phyloP scores from a whole-genome alignment of 441 rosid genomes.

The Croton laevigatus region DNA sequence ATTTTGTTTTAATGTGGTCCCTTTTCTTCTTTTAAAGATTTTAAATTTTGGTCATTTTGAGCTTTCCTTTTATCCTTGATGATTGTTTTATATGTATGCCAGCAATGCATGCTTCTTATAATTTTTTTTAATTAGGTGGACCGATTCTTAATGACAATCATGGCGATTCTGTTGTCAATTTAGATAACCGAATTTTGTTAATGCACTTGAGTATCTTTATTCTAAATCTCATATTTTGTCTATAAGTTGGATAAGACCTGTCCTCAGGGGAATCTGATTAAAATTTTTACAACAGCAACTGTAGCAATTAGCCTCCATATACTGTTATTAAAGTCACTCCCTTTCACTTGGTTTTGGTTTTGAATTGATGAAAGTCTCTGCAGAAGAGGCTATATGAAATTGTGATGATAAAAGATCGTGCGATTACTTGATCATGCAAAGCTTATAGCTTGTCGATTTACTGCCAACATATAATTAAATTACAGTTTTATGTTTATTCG shows the following conservation, averaged over 20 bases:
- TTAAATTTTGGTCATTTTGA: neutral
- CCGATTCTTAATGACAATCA: slow-evolving; percentile 8
- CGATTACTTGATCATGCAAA: neutral
- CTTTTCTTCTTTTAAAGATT: neutral
- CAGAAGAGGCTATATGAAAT: neutral
- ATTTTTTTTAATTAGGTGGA: slow-evolving; percentile 4
- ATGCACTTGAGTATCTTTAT: neutral
- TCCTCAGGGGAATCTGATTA: too few relatives aligned
- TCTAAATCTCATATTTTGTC: neutral
- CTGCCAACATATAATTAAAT: neutral
- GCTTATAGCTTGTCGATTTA: neutral
- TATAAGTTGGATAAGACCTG: neutral
- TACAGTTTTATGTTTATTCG: neutral
- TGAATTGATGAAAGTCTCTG: neutral
- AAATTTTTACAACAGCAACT: neutral
- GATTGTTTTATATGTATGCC: slow-evolving; percentile 18
- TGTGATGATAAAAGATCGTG: neutral
- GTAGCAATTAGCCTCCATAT: neutral
- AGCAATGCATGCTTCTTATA: slow-evolving; percentile 2
- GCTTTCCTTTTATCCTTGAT: neutral
- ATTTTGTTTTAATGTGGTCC: slow-evolving; percentile 7
- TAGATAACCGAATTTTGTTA: neutral
- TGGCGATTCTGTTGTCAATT: neutral
- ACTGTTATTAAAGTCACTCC: neutral
- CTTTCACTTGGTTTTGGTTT: neutral